phyloP scores from a whole-genome alignment of 371 early-diverging fungal genomes.

The Apophysomyces ossiformis region DNA sequence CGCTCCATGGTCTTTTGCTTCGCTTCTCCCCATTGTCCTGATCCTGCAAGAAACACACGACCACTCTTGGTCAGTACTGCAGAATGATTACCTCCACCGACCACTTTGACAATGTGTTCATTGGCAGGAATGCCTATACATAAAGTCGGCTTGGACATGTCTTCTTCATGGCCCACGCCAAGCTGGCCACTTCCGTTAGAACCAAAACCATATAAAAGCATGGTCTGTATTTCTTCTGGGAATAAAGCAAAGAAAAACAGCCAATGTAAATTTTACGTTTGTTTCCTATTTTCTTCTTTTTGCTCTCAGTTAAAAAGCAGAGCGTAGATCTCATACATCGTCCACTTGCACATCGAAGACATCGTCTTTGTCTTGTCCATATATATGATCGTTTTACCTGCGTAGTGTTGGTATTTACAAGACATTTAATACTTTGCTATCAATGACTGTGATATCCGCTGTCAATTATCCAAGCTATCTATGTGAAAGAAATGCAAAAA shows the following conservation, averaged over 20 bases:
- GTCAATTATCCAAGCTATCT: too few relatives aligned
- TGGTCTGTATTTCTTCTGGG: not conserved
- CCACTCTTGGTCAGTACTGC: conserved; percentile 48
- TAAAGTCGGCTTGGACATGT: conserved; percentile 29
- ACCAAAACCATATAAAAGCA: conserved; percentile 57
- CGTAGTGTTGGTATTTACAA: too few relatives aligned
- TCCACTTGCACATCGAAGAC: too few relatives aligned
- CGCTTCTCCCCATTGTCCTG: conserved; percentile 21
- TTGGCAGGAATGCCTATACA: conserved; percentile 34
- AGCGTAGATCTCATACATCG: too few relatives aligned
- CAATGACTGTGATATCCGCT: too few relatives aligned
- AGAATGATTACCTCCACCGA: conserved; percentile 73
- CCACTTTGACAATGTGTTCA: conserved; percentile 30
- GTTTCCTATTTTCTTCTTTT: too few relatives aligned
- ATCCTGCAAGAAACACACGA: conserved; percentile 25
- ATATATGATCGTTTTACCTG: too few relatives aligned
- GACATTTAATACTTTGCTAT: too few relatives aligned
- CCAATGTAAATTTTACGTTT: too few relatives aligned
- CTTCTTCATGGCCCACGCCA: conserved; percentile 56
- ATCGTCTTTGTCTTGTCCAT: too few relatives aligned
- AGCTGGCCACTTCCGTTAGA: conserved; percentile 71
- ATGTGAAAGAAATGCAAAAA: too few relatives aligned
- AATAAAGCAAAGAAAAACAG: too few relatives aligned
- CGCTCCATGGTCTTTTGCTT: conserved; percentile 12
- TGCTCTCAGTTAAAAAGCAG: not conserved